Base-by-base conservation (phyloP, 1,139 yeast genomes). In the Taiozyma onychis region DNA sequence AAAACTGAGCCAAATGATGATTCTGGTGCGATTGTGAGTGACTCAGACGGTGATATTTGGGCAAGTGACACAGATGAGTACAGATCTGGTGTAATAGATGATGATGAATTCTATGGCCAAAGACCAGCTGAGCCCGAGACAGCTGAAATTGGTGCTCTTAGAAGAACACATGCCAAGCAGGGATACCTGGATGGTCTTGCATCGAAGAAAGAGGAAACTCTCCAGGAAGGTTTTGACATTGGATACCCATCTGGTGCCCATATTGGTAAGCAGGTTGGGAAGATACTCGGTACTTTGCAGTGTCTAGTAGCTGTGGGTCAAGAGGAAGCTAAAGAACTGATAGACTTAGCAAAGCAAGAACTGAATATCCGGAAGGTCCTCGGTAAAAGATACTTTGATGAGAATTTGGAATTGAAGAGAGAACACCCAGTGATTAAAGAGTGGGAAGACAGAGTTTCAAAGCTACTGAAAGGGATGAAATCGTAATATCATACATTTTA, bases 111-210 rank as follows among this genome's bases (percentile, higher is more conserved):
- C 44, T 58, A 59, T 34, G 62, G 64, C 9, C 49, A 50, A 30
- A 48, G 54, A 35, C 49, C 55, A 3, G 47, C 35, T 3, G 44
- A 3, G 3, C 30, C 39, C 2, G 64, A 61, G 43, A 53, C 43
- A 14, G 54, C 53, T 3, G 73, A 70, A 39, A 55, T 64, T 3
- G 61, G 62, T 30, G 69, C 70, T 26, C 61, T 78, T n/a, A 66
- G 79, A 55, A 70, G 95, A 44, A 76, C 75, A n/a, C 97, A 91
- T 62, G 75, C 75, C 24, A 88, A 88, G 57, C 85, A 85, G 53
- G 98, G 98, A 0, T 91, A 88, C 60, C 67, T 88, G 3, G 97
- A 87, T 54, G 98, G 98, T 0, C 66, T 90, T 7, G 73, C 88
- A 0, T 67, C 67, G n/a, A 80, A 89, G 4, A 85, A 88, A 59